Evolutionary conservation across 139 green algal genomes (phyloP), one percentile per base, ranked within the genome.

Genomic region (Deuterostichococcus epilithicus): DNA sequence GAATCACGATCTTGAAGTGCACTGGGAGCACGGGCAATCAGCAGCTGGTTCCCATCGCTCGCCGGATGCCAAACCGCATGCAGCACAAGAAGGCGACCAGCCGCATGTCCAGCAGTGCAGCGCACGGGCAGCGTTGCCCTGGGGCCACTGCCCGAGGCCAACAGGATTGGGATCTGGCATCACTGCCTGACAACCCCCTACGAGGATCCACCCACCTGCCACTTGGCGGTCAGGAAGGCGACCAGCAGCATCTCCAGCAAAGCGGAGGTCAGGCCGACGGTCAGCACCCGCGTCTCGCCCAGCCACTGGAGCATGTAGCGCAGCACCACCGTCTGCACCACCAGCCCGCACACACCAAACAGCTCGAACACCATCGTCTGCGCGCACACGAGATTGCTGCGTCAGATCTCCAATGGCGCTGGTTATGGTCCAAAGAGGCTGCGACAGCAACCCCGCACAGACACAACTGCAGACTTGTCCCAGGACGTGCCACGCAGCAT

Each of bases 291-390:
- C 37, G 72, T 52, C 80, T 92, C 87, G 30, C 87, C 87, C 68
- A 92, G 30, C 45, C 37, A 70, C 39, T 33, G 69, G 28, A 94
- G 80, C 72, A 94, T 63, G 35, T 66, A 33, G 3, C 82, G 76
- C 74, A 94, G 84, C 65, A 94, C 70, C 13, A 90, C 13, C 2
- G 80, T 81, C 78, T 96, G 90, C 23, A 94, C 86, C 20, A 93
- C 8, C 39, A 96, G 82, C 30, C 90, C 88, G 10, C 77, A 78
- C 22, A 72, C 70, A 0, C 91, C 90, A 42, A 86, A 76, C 5
- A 94, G 67, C 23, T 87, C 81, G 20, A 94, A 87, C 78, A 96
- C 65, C 5, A 69, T 5, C 63, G 63, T 37, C 63, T 69, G 63
- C 45, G 18, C 45, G 13, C 63, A 37, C 63, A 68, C 20, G 10